Base-by-base conservation (phyloP, 1,284 basidiomycete species). In the Cryptococcus sp. region DNA sequence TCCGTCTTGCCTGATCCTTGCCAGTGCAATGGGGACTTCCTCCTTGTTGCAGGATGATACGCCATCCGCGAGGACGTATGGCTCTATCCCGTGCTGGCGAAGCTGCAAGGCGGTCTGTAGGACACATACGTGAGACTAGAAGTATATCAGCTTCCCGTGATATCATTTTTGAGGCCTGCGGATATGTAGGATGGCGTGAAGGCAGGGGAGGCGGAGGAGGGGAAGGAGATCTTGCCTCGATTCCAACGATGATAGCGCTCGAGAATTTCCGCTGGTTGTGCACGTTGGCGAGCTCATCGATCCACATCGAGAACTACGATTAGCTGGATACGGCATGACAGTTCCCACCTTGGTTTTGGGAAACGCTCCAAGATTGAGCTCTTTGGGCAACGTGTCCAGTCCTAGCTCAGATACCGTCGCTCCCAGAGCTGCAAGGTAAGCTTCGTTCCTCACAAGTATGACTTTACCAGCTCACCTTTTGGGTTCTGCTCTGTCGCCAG, bases 401-500 rank as follows among this genome's bases (percentile, higher is more conserved):
- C 83, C 78, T 41, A 91, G 77, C 28, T 81, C 82, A 1, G 82
- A 77, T 39, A 83, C 81, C 3, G 83, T 87, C 11, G 76, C 72
- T 0, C 89, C 89, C 28, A 93, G 79, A 0, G 80, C 88, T 87
- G 57, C 21, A 26, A 26, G 22, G 26, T 9, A 39, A 19, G n/a
- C 23, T 11, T 28, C 7, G 18, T 14, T 16, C 26, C 5, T 9
- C 5, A 23, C 16, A 21, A 25, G 14, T 24, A 5, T n/a, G 18
- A 5, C 14, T 22, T 7, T 5, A n/a, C 39, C 5, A 23, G 3
- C 21, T 25, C 19, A 85, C 87, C 86, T 77, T 76, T 81, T 1
- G 86, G 79, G 64, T 89, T 87, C 71, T 94, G 90, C 56, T 91
- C 89, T 0, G 89, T 92, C 14, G 78, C 81, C 22, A 91, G 70